These are phyloP conservation scores for Liriodendron chinense DNA, from an alignment of 164 flowering plant genomes.

Conservation along the genomic window DNA sequence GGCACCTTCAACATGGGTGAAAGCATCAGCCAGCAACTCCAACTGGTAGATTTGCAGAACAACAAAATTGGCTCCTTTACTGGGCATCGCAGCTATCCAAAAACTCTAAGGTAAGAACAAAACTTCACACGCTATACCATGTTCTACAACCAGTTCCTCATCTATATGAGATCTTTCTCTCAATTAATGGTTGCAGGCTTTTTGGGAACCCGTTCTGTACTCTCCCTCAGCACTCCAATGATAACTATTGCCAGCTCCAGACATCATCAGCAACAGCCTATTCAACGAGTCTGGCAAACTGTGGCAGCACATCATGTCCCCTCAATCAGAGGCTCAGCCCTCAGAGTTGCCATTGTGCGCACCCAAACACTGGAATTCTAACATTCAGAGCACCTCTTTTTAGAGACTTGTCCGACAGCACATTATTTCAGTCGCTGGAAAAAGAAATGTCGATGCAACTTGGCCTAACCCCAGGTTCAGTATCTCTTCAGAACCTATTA, in stretches of 20 bases:
- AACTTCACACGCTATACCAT: neutral
- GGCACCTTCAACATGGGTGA: slow-evolving; percentile 59
- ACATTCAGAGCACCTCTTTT: slow-evolving; percentile 78
- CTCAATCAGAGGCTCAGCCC: slow-evolving; percentile 57
- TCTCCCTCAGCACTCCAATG: slow-evolving; percentile 17
- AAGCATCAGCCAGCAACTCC: slow-evolving; percentile 59
- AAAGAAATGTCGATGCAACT: slow-evolving; percentile 63
- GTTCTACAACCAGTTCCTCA: neutral
- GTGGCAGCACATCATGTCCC: slow-evolving; percentile 49
- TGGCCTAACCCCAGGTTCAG: slow-evolving; percentile 71
- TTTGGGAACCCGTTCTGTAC: slow-evolving; percentile 84
- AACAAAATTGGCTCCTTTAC: slow-evolving; percentile 51
- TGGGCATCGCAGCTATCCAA: slow-evolving; percentile 41
- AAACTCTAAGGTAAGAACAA: slow-evolving; percentile 55
- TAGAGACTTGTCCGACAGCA: slow-evolving; percentile 61
- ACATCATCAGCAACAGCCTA: slow-evolving; percentile 30
- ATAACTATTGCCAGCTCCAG: slow-evolving; percentile 57
- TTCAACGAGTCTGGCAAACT: slow-evolving; percentile 65
- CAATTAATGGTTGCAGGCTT: slow-evolving; percentile 35
- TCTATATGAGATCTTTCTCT: neutral
- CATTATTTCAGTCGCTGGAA: slow-evolving; percentile 59
- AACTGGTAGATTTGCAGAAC: slow-evolving; percentile 71
- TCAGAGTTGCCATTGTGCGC: slow-evolving; percentile 79
- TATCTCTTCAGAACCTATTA: slow-evolving; percentile 57
- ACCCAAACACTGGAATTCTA: slow-evolving; percentile 80